These are phyloP conservation scores for Uronychia binucleata DNA, from an alignment of 73 alveolate genomes.

Conservation along the genomic window DNA sequence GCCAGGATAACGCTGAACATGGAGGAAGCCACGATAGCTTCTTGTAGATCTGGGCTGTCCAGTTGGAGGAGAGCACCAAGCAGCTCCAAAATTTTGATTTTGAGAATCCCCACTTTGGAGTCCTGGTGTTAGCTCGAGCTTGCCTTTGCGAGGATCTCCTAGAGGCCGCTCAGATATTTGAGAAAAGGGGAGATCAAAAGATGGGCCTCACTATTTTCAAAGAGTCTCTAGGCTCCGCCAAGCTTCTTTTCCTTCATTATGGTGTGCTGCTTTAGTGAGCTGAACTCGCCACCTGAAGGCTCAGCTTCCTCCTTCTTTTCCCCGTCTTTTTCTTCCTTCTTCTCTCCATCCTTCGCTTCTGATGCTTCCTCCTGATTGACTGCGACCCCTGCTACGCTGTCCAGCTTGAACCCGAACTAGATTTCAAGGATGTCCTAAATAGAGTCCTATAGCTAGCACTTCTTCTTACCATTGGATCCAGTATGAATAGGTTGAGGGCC, in stretches of 20 bases:
- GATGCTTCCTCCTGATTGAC: constrained; percentile 9
- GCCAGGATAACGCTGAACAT: not conserved
- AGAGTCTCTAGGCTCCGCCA: not conserved
- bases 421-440: constrained; percentile 41
- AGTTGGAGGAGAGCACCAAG: not conserved
- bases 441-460: constrained; percentile 15
- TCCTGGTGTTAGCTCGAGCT: not conserved
- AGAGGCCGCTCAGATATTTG: not conserved
- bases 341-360: not conserved
- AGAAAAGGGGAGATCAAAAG: not conserved
- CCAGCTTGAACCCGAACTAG: constrained; percentile 33
- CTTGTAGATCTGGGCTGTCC: not conserved
- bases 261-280: not conserved
- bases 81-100: not conserved
- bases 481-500: constrained; percentile 27
- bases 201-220: not conserved
- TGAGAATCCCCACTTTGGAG: not conserved
- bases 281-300: not conserved
- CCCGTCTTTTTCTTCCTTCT: constrained; percentile 20
- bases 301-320: not conserved
- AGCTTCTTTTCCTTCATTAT: not conserved
- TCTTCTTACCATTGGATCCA: constrained; percentile 16
- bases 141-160: not conserved
- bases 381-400: constrained; percentile 26
- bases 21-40: not conserved